Base-by-base conservation (phyloP, 2,329 filamentous ascomycete species). In the Scolecobasidium constrictum region DNA sequence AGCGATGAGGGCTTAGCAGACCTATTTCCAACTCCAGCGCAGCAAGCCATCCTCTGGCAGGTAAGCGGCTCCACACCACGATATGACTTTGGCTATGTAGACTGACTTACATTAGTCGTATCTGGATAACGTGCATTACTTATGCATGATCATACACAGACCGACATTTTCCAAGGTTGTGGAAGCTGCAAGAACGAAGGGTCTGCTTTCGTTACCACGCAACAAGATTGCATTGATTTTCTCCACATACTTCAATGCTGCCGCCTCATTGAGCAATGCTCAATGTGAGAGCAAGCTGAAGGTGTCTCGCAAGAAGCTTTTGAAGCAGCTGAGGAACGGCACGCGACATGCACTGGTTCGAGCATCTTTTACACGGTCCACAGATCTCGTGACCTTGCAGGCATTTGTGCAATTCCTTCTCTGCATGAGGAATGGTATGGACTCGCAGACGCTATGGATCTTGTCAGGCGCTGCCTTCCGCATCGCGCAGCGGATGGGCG, bases 271-370 rank as follows among this genome's bases (percentile, higher is more conserved):
- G 47, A 69, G 65, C 18, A 73, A 80, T 5, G 62, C 65, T 1
- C 72, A 78, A 61, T 74, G 69, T 33, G 54, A 63, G 23, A 59
- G 53, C 15, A 71, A 68, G 15, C 75, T 82, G 48, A 67, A 66
- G 11, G 67, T 76, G 46, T 57, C 71, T 2, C 78, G 73, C 55
- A 50, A 62, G 13, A 56, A 68, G 18, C 60, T 81, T 19, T 55
- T 73, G 13, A 58, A 57, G 26, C 71, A 68, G 43, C 81, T 74
- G 48, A 71, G 78, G 42, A 62, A 66, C 16, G 79, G 72, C 1
- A 64, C 73, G 2, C 77, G 82, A 48, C 75, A 82, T 49, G 77
- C 81, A 2, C 64, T 86, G 16, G 66, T 79, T 26, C 80, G 79
- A 48, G 78, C 76, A 2, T 72, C 74, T 7, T 81, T 85, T 49